Evolutionary conservation across 257 asterid species (phyloP), one percentile per base, ranked within the genome.

Genomic region (Lantana camara): DNA sequence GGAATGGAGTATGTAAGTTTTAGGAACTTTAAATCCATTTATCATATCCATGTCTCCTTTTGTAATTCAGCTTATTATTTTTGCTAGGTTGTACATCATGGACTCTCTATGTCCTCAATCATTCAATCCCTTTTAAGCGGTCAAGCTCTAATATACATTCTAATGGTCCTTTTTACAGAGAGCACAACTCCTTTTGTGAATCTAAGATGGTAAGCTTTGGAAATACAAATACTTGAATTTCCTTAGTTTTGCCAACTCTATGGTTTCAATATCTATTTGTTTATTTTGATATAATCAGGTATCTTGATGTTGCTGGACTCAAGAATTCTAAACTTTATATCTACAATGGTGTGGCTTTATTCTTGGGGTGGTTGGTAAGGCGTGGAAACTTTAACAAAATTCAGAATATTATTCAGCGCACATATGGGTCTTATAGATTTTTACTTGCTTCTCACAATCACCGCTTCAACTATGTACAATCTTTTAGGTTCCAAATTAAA

Each of bases 101-200:
- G 94, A 44, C 91, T 92, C 70, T 85, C 98, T 15, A 58, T 87
- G 88, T 80, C 67, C 74, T 73, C 98, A 30, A 80, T 89, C 70
- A 56, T 79, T 60, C 93, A 80, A 62, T 79, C 97, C 64, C 92
- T 92, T 50, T 63, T 78, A 60, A 85, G 93, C 16, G 93, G 98
- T 58, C 96, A 85, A 83, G 97, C 83, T 4, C 97, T 55, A 60
- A 70, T 89, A 35, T 92, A 92, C 67, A 83, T 89, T 76, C 79
- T 92, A 55, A 87, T 92, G 98, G 96, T 89, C 75, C 96, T 89
- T 64, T 85, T 87, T 72, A 72, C 97, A 21, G 98, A 92, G 72
- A 71, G 67, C 87, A 92, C 98, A n/a, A 92, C 98, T 41, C 98
- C 98, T 0, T 92, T 83, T 70, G 90, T 92, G 55, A 92, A 92